Evolutionary conservation across 768 basidiomycete genomes (phyloP), one percentile per base, ranked within the genome.

Genomic region (Fibroporia radiculosa): DNA sequence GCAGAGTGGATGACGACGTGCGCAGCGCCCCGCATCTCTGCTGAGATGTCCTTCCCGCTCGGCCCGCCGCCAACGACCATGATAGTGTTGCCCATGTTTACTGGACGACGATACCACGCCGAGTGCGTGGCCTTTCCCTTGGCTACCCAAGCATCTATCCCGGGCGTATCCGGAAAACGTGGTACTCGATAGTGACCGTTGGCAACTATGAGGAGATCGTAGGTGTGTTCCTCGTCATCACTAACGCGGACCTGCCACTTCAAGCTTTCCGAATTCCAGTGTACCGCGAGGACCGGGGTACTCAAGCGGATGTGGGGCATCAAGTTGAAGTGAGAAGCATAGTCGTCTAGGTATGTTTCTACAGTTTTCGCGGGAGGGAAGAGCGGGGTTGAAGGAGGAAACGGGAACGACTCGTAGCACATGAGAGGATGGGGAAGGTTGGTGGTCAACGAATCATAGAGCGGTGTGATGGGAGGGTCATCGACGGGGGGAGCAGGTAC

Each of bases 401-500:
- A 90, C 1, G 70, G 55, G 55, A 75, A 79, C 36, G 71, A 72
- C 1, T 71, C 65, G 52, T 70, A 90, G 2, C 74, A 74, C 89
- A 92, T 91, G 39, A 81, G 47, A 1, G 82, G 82, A 51, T 90
- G 84, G 0, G 89, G 84, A 4, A 92, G 58, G 53, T 91, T 91
- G 1, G 88, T 82, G n/a, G 82, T 83, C 11, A 92, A 66, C 0
- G 82, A 82, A 55, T 90, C 82, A 55, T 92, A 92, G 7, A 88
- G 56, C 1, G 89, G 78, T 1, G 84, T 82, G 25, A 72, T 55
- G 1, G 84, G 84, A 6, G 76, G 76, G 26, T 75, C 62, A 16
- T 65, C 67, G 10, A 61, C 59, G 3, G 74, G 71, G 27, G 69
- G 63, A 6, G 77, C 73, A 16, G 84, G 78, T 19, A 76, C 58